phyloP scores from a whole-genome alignment of 73 alveolate species.

The Chromera velia region DNA sequence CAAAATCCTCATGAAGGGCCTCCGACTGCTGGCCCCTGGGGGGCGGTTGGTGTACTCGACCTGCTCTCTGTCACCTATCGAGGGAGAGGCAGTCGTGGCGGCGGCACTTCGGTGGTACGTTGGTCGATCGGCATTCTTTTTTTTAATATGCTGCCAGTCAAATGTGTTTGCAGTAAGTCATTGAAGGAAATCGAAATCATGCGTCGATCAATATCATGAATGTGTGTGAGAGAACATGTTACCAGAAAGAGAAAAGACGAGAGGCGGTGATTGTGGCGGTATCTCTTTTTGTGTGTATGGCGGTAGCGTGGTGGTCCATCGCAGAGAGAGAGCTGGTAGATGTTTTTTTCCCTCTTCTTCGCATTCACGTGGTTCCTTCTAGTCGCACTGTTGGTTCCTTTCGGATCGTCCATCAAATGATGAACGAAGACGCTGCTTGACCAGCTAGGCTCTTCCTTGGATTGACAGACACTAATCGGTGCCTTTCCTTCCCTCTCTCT shows the following conservation, averaged over 20 bases:
- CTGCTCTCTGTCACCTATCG: slow-evolving; percentile 95
- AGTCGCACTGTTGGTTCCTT: too few species aligned
- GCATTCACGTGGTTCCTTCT: too few species aligned
- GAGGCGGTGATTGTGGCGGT: not conserved
- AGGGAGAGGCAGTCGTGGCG: slow-evolving; percentile 79
- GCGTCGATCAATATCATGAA: not conserved
- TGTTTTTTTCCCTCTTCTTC: too few species aligned
- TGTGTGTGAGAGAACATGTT: not conserved
- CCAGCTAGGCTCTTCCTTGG: too few species aligned
- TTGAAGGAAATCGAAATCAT: not conserved
- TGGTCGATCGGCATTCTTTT: not conserved
- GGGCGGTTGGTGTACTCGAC: slow-evolving; percentile 92
- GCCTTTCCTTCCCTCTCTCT: too few species aligned
- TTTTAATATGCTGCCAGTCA: not conserved
- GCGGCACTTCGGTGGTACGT: too few species aligned
- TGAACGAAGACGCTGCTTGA: too few species aligned
- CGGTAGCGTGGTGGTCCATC: too few species aligned
- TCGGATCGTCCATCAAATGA: too few species aligned
- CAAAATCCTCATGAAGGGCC: slow-evolving; percentile 73
- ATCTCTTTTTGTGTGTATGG: too few species aligned
- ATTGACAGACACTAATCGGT: too few species aligned
- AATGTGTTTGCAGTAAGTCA: not conserved
- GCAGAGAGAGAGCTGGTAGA: too few species aligned
- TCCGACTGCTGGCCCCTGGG: slow-evolving; percentile 73
- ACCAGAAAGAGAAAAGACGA: not conserved